Evolutionary conservation across 108 stramenopile genomes (phyloP).

Genomic region (Schizochytrium sp.): DNA sequence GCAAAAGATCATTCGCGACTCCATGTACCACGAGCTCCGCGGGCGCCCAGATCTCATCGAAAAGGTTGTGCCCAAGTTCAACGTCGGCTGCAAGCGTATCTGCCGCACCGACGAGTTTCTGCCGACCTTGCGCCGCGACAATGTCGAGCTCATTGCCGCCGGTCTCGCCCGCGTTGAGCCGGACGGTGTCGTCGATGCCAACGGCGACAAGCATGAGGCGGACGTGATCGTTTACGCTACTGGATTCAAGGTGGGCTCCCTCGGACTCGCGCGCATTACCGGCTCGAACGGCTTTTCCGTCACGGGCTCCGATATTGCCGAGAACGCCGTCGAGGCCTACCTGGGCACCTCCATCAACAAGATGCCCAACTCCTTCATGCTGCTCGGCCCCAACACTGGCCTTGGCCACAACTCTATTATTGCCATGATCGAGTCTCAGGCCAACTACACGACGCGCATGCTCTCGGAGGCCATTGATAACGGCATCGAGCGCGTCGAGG

Average conservation of each 20-base stretch:
- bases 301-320: neutral
- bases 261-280: neutral
- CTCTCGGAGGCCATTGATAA: neutral
- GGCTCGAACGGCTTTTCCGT: neutral
- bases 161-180: neutral
- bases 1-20: neutral
- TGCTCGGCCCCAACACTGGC: conserved; percentile 1
- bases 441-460: neutral
- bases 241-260: neutral
- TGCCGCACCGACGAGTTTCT: neutral
- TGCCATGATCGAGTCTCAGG: conserved; percentile 4
- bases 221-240: conserved; percentile 5
- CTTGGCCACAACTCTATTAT: conserved; percentile 10
- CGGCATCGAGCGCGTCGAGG: neutral
- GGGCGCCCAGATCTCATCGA: neutral
- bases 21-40: neutral
- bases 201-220: neutral
- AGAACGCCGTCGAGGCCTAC: neutral
- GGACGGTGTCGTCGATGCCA: neutral
- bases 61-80: neutral
- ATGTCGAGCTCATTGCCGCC: neutral
- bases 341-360: neutral
- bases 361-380: neutral
- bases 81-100: conserved; percentile 5
- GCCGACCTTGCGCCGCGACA: neutral